Evolutionary conservation across 176 grass and related monocot species (phyloP), one percentile per base, ranked within the genome.

Genomic region (Avena eriantha): DNA sequence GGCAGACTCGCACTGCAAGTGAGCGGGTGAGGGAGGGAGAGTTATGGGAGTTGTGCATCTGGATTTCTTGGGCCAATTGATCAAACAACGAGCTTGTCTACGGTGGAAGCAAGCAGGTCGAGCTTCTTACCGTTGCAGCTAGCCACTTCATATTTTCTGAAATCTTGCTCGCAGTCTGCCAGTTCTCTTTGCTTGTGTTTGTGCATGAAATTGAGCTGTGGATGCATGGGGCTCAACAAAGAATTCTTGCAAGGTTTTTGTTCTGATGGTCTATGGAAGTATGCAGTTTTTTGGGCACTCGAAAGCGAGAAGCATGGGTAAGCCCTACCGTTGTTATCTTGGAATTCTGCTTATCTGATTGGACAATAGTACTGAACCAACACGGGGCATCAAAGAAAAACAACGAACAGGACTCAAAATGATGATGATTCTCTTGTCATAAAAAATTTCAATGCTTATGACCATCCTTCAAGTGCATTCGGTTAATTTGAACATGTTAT

Each of bases 71-170:
- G 86, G 76, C 51, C 92, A 91, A 78, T 86, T 91, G 45, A 92
- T 94, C 63, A 90, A 87, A 87, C 86, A 85, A 84, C 82, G 90
- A 92, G 85, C 94, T 75, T 91, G 88, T 90, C 51, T 94, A 60
- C 73, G 88, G 60, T 90, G 90, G 83, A 87, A 97, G 79, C 92
- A 97, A 90, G 88, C 90, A 18, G 87, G 90, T 10, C 88, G 92
- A 61, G 94, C 79, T n/a, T 97, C 92, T 65, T 97, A 97, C 79
- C 75, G 85, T 59, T 89, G 92, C 39, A 94, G 94, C 55, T 97
- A 92, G 86, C 19, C 17, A 81, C 71, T 73, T 45, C 41, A 47
- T 67, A 39, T 54, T 80, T 33, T 82, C 36, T 82, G 47, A 66
- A 55, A 84, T 49, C 66, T 79, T 23, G 51, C 35, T 60, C 2